Base-by-base conservation (phyloP, 352 stramenopile genomes). In the Globisporangium uncinulatum region DNA sequence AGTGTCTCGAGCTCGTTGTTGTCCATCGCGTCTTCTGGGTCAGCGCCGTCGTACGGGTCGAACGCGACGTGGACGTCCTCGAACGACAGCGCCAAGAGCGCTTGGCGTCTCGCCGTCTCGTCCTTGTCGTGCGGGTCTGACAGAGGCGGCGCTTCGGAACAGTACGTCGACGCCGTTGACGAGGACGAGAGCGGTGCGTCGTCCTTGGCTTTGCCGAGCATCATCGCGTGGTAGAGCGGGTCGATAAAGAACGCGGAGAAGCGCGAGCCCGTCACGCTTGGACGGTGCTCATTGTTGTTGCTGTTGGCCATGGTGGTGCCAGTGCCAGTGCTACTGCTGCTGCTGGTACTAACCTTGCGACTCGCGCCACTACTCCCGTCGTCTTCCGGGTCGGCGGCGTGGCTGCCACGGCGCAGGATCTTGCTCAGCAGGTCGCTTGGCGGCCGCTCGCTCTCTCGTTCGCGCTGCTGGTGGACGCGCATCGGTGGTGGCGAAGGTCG, bases 381-480 rank as follows among this genome's bases (percentile, higher is more conserved):
- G 9, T 63, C 56, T n/a, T 31, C 32, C 11, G 39, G 19, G 36
- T 67, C 61, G 5, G 6, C n/a, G 4, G 54, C 17, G 13, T 58
- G 44, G 46, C 61, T 67, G 14, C 57, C 57, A 20, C 61, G 61
- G 17, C 61, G 56, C 56, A 67, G 39, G 50, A 67, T 57, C 45
- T 67, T 67, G 44, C 44, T 64, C 43, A 67, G 50, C 56, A 67
- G 34, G 39, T 67, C 61, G 60, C 17, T 62, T 42, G 55, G 55
- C 24, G 54, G 47, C 34, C 48, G 56, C 55, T 57, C 54, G 37
- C 56, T 67, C 17, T 59, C 61, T 24, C 53, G 58, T 15, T 54
- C 61, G 36, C 53, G 58, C 20, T 39, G 58, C 20, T 39, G 45
- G 31, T 61, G 48, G 13, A 34, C 53, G 44, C 61, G 61, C 61